phyloP scores from a whole-genome alignment of 352 stramenopile genomes.

The Globisporangium camurandrum region DNA sequence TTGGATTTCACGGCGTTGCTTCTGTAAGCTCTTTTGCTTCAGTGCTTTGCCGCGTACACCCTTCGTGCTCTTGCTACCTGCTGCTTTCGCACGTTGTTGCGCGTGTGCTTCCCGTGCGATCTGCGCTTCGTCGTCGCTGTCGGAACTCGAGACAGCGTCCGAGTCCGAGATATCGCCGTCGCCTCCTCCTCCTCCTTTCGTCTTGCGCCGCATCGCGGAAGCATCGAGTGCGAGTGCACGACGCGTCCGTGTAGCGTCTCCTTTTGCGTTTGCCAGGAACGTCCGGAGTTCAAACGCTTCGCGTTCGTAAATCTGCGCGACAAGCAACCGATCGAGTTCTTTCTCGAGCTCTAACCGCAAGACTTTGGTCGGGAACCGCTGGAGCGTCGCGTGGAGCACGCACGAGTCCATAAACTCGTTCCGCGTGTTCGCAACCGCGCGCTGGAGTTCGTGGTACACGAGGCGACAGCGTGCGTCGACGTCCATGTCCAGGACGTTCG shows the following conservation, averaged over 20 bases:
- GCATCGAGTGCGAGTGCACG: neutral
- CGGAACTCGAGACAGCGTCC: slow-evolving; percentile 45
- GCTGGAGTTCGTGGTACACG: slow-evolving; percentile 88
- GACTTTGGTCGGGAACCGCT: slow-evolving; percentile 88
- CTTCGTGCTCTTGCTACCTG: slow-evolving; percentile 26
- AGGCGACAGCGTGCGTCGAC: slow-evolving; percentile 80
- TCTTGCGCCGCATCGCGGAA: neutral
- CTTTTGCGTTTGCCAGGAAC: slow-evolving; percentile 22
- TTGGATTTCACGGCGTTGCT: slow-evolving; percentile 71
- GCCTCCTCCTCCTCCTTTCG: no score
- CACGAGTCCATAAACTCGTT: slow-evolving; percentile 89
- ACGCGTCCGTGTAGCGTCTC: slow-evolving; percentile 10
- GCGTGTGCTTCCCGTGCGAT: slow-evolving; percentile 35
- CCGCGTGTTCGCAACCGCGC: slow-evolving; percentile 70
- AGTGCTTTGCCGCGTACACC: slow-evolving; percentile 40
- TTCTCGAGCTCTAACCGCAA: slow-evolving; percentile 87
- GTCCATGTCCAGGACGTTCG: slow-evolving; percentile 62
- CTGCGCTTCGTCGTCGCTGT: slow-evolving; percentile 66
- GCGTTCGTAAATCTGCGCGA: slow-evolving; percentile 74
- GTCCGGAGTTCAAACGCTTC: slow-evolving; percentile 52
- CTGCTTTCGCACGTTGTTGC: slow-evolving; percentile 20
- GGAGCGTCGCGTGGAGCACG: slow-evolving; percentile 83
- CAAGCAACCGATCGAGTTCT: slow-evolving; percentile 86
- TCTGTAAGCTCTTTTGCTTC: slow-evolving; percentile 56
- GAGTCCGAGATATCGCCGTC: slow-evolving; percentile 4